A percentile compares a stretch with the other conserved stretches of the same genome.
phyloP scores from a whole-genome alignment of 2,329 filamentous ascomycete species.

The Talaromyces sp. region DNA sequence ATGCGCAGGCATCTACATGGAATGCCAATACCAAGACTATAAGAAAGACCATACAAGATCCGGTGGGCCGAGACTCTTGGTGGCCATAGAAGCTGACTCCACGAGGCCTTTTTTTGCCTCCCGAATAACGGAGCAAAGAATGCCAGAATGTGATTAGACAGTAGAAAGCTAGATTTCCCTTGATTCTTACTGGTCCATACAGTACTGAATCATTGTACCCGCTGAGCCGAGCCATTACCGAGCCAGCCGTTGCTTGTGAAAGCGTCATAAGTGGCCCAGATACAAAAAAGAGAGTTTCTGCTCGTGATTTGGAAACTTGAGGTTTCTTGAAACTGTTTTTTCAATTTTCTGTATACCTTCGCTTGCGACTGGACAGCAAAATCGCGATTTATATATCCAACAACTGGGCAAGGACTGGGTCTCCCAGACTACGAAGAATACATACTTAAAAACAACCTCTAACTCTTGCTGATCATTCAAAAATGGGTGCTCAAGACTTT shows the following conservation, averaged over 20 bases:
- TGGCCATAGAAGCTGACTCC: background rate
- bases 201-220: slow-evolving; percentile 18
- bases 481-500: slow-evolving; percentile 10
- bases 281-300: slow-evolving; percentile 2
- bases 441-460: background rate
- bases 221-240: slow-evolving; percentile 38
- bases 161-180: background rate
- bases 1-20: background rate
- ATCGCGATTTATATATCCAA: background rate
- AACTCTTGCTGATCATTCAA: slow-evolving; percentile 3
- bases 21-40: background rate
- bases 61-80: background rate
- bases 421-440: background rate
- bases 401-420: background rate
- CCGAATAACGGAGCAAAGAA: background rate
- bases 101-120: background rate
- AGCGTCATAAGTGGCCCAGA: slow-evolving; percentile 21
- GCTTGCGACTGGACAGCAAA: background rate
- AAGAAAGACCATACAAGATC: background rate
- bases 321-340: slow-evolving; percentile 11
- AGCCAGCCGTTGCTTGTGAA: slow-evolving; percentile 22
- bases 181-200: slow-evolving; percentile 18
- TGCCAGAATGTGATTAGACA: background rate
- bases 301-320: slow-evolving; percentile 13
- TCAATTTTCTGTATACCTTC: background rate